Percentiles rank a stretch among this genome's conserved stretches.
Conservation (phyloP, 306 rosid species). For the Casuarina cunninghamiana region DNA sequence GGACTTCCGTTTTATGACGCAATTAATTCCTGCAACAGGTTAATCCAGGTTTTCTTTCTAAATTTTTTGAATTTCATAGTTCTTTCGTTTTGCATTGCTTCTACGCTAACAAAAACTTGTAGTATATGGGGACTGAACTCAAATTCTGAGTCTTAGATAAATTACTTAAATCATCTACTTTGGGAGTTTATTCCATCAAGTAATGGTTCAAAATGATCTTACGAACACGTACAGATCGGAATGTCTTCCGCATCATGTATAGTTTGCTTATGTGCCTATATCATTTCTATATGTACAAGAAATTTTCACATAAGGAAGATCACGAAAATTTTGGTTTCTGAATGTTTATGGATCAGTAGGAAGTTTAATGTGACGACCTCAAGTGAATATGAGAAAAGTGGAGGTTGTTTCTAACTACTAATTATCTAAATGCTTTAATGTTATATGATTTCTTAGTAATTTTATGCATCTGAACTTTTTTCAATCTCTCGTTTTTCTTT, state of each 20-base stretch:
- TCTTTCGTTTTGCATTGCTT: not conserved
- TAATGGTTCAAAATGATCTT: not conserved
- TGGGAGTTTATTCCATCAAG: not conserved
- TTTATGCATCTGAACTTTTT: no score
- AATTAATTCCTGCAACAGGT: not conserved
- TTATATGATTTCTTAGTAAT: not conserved
- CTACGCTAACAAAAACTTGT: not conserved
- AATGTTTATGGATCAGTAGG: no score
- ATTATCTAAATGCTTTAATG: not conserved
- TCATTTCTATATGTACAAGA: not conserved
- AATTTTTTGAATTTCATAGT: not conserved
- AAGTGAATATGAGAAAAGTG: not conserved
- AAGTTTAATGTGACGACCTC: no score
- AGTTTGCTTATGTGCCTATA: not conserved
- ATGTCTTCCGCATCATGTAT: not conserved
- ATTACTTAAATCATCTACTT: not conserved
- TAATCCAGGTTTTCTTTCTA: not conserved
- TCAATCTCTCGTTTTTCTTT: no score
- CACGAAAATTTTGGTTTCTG: no score
- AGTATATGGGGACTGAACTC: not conserved
- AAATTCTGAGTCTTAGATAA: not conserved
- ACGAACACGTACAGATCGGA: not conserved
- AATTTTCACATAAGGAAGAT: not conserved
- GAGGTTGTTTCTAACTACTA: not conserved
- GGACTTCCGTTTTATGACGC: not conserved